A percentile compares a stretch with the other conserved stretches of the same genome.
phyloP scores from a whole-genome alignment of 2,329 filamentous ascomycete species.

The Blastomyces percursus region DNA sequence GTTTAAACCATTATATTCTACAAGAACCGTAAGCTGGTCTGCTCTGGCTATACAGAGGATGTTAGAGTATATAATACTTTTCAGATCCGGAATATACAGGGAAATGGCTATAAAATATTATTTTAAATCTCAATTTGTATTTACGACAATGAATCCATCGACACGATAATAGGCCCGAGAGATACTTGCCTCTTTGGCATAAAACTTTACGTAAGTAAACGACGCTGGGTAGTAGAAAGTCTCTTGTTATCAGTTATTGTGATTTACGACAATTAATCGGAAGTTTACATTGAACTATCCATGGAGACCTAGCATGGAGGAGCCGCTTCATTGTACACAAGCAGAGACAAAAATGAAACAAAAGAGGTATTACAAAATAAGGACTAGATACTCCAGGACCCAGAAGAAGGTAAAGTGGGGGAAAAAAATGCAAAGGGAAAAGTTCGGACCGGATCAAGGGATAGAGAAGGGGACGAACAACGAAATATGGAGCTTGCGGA shows the following conservation, averaged over 20 bases:
- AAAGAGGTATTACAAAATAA: not conserved
- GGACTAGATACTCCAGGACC: not conserved
- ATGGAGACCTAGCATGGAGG: no score
- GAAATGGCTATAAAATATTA: not conserved
- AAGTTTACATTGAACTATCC: no score
- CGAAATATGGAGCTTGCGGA: not conserved
- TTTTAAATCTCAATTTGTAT: not conserved
- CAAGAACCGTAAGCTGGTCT: not conserved
- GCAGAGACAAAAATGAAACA: not conserved
- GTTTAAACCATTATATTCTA: not conserved
- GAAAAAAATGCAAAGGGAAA: not conserved
- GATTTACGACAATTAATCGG: not conserved
- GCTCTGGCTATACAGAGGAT: not conserved
- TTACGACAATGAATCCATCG: not conserved
- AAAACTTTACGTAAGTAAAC: not conserved
- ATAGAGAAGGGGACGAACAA: not conserved
- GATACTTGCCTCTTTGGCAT: not conserved
- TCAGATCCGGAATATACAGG: not conserved
- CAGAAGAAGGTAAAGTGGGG: not conserved
- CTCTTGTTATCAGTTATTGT: not conserved
- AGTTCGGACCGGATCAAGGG: not conserved
- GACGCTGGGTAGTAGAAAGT: not conserved
- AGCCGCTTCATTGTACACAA: not conserved
- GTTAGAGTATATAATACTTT: not conserved
- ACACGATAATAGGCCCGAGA: not conserved